A percentile compares a stretch with the other conserved stretches of the same genome.
Conservation (phyloP, 1,284 basidiomycete species). For the Papiliotrema flavescens region DNA sequence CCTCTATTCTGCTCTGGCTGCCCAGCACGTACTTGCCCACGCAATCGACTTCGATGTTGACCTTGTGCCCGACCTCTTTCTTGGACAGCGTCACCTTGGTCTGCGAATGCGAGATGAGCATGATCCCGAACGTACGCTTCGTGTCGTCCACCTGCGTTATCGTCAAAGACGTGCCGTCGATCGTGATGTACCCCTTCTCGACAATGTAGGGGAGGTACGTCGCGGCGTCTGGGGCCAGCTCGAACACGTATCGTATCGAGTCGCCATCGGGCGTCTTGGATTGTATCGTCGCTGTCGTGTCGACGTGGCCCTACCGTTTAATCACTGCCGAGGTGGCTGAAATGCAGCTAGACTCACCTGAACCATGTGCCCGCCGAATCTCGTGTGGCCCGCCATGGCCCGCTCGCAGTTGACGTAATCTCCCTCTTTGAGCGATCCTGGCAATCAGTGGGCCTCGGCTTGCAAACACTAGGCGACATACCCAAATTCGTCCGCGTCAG, state of each 20-base stretch:
- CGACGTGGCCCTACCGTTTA: conserved; percentile 75
- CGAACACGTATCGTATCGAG: conserved; percentile 77
- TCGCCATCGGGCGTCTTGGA: conserved; percentile 73
- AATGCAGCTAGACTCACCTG: conserved; percentile 61
- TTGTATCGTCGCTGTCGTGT: conserved; percentile 75
- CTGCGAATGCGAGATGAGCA: conserved; percentile 94
- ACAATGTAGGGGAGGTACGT: conserved; percentile 79
- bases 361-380: conserved; percentile 97
- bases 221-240: conserved; percentile 61
- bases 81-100: conserved; percentile 75
- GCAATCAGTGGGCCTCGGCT: conserved; percentile 53
- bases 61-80: conserved; percentile 72
- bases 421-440: conserved; percentile 62
- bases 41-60: conserved; percentile 78
- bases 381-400: conserved; percentile 84
- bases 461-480: conserved; percentile 41
- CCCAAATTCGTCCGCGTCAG: conserved; percentile 86
- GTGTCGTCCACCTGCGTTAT: conserved; percentile 76
- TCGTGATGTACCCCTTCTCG: conserved; percentile 92
- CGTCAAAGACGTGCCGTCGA: conserved; percentile 93
- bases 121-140: conserved; percentile 70
- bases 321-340: not conserved
- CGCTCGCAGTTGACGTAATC: conserved; percentile 89
- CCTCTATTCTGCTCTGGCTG: conserved; percentile 58
- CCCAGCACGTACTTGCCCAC: conserved; percentile 62